Conservation (phyloP, 2,329 filamentous ascomycete species). For the Scedosporium aurantiacum region DNA sequence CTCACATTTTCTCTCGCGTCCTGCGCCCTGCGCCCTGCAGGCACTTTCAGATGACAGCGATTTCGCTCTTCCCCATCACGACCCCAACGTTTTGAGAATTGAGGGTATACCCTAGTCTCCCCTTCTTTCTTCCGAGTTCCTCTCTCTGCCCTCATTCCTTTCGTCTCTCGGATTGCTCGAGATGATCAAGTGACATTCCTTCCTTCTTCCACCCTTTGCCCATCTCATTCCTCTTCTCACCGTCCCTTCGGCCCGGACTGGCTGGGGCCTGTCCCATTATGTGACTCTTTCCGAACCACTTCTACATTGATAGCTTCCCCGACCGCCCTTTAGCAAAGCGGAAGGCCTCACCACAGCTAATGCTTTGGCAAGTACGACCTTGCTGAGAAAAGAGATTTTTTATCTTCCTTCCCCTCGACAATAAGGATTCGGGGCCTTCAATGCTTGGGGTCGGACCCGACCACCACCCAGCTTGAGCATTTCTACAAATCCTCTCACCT, state of each 20-base stretch:
- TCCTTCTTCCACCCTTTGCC: background rate
- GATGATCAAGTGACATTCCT: background rate
- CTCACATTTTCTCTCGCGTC: background rate
- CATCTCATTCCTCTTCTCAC: background rate
- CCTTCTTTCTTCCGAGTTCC: background rate
- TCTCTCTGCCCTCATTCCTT: background rate
- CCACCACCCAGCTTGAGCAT: background rate
- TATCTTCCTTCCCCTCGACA: background rate
- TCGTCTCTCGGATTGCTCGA: background rate
- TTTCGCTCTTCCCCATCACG: background rate
- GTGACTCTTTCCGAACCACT: constrained; percentile 1
- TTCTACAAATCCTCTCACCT: background rate
- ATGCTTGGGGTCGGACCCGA: background rate
- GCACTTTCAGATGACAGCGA: background rate
- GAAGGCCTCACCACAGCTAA: background rate
- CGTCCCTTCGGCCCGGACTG: background rate
- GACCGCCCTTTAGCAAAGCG: background rate
- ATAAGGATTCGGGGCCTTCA: background rate
- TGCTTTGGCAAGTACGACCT: background rate
- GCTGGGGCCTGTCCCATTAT: constrained; percentile 1
- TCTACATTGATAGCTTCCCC: background rate
- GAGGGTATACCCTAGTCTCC: background rate
- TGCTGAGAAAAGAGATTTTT: background rate
- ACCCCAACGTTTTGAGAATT: background rate
- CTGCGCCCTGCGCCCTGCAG: background rate